Evolutionary conservation across 768 basidiomycete species (phyloP), one percentile per base, ranked within the genome.

Genomic region (Amanita rubescens): DNA sequence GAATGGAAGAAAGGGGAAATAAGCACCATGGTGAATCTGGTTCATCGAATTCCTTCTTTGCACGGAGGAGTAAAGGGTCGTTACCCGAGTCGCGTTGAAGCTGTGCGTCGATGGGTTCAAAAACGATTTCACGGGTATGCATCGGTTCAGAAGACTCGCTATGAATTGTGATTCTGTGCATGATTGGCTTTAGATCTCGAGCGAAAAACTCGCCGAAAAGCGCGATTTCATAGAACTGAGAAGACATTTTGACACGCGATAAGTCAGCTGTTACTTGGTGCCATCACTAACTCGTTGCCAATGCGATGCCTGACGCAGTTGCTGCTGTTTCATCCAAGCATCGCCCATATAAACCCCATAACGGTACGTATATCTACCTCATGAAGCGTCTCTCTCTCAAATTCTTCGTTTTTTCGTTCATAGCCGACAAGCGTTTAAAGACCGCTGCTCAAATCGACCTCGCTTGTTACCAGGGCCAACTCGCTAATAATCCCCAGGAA

Each of bases 141-240:
- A 89, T 83, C 3, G 77, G 77, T 48, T 78, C 73, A 30, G 87
- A 84, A 8, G 85, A 87, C 64, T 92, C 89, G 70, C 81, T 82
- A 62, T 89, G 84, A 20, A 93, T 75, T 10, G 90, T 89, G 55
- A 91, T 82, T 34, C 90, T 79, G 67, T 92, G 88, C 50, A 91
- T 74, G 57, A 92, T 83, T 0, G 85, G 69, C 62, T 82, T 80
- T 37, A 91, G 80, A 59, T 91, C 88, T 41, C 81, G 76, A 30
- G 87, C 67, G 57, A 85, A 87, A 72, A 91, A 90, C 62, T 89
- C 87, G 56, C 86, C 89, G 53, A 85, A 88, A 57, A 91, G 80
- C 0, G 86, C 85, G 53, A 90, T 85, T 71, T 91, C 88, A 63
- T 90, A 91, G 49, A 75, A 76, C 62, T 85, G 82, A 10, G 75